Evolutionary conservation across 179 eudicot genomes (phyloP), one percentile per base, ranked within the genome.

Genomic region (Camellia oleifera): DNA sequence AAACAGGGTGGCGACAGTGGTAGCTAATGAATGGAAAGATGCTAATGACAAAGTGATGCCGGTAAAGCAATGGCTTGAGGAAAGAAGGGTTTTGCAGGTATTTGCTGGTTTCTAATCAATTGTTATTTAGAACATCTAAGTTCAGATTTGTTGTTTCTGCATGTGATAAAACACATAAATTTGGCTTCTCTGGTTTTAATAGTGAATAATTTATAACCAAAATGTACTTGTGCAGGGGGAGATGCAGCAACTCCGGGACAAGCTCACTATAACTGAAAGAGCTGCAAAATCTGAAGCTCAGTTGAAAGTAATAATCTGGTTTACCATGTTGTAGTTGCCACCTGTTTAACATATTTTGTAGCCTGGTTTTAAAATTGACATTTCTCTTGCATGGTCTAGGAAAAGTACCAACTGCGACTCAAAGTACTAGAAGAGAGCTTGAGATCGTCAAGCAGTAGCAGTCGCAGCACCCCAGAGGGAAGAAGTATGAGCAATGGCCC

Each of bases 171-270:
- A 7, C 32, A 2, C n/a, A 32, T n/a, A 46, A 15, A 23, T 79
- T 50, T 45, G 52, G 64, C 23, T n/a, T 67, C 54, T 45, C 53
- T 48, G 66, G 32, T 69, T 42, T 10, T 63, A 17, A 6, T 50
- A 54, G 10, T 48, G 79, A 10, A 10, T 57, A 9, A 60, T 69
- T 50, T 75, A 52, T 77, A 15, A 76, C 48, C 71, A n/a, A 44
- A 75, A 76, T n/a, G 64, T 77, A 67, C 75, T 69, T 44, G 79
- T 52, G 80, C 82, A 92, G 98, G 95, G 98, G 74, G 99, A 95
- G 78, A 93, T 95, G 99, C 98, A 90, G 87, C 95, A 91, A 83
- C 86, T 95, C 42, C 88, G 95, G 45, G 99, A 95, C 86, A 95
- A 95, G 82, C 95, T 95, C 72, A 87, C 93, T 74, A 83, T 93